These are phyloP conservation scores for Debaryomyces sp. DNA, from an alignment of 1,139 yeast genomes.

Conservation along the genomic window DNA sequence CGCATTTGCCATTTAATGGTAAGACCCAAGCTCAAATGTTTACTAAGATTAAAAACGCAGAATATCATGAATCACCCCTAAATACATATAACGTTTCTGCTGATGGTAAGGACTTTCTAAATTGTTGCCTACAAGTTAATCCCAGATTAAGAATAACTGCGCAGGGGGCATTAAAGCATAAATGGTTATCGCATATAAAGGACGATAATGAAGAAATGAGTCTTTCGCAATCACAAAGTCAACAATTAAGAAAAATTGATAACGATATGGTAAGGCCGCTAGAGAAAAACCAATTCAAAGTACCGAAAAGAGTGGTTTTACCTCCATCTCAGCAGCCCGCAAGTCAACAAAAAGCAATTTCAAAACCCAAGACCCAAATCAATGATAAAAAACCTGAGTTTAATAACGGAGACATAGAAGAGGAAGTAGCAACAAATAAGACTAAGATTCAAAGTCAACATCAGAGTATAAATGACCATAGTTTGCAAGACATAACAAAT, in stretches of 20 bases:
- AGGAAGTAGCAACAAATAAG: slow-evolving; percentile 2
- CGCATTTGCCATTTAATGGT: slow-evolving; percentile 93
- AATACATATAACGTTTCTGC: slow-evolving; percentile 65
- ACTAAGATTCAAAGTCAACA: not conserved
- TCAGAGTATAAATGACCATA: not conserved
- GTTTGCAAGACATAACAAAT: not conserved
- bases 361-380: slow-evolving; percentile 1
- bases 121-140: slow-evolving; percentile 69
- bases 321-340: slow-evolving; percentile 42
- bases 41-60: slow-evolving; percentile 72
- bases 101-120: slow-evolving; percentile 70
- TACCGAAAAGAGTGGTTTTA: slow-evolving; percentile 44
- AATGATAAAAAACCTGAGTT: not conserved
- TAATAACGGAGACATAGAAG: not conserved
- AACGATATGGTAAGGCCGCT: slow-evolving; percentile 52
- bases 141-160: slow-evolving; percentile 75
- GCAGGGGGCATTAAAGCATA: slow-evolving; percentile 67
- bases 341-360: slow-evolving; percentile 14
- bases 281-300: slow-evolving; percentile 38
- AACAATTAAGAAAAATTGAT: slow-evolving; percentile 58
- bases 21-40: slow-evolving; percentile 85
- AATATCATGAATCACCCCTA: slow-evolving; percentile 79
- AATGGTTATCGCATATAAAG: slow-evolving; percentile 53
- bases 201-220: slow-evolving; percentile 52
- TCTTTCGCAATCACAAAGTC: slow-evolving; percentile 71